A percentile compares a stretch with the other conserved stretches of the same genome.
Conservation (phyloP, 176 grass and related monocot genomes). For the Phoenix roebelenii region DNA sequence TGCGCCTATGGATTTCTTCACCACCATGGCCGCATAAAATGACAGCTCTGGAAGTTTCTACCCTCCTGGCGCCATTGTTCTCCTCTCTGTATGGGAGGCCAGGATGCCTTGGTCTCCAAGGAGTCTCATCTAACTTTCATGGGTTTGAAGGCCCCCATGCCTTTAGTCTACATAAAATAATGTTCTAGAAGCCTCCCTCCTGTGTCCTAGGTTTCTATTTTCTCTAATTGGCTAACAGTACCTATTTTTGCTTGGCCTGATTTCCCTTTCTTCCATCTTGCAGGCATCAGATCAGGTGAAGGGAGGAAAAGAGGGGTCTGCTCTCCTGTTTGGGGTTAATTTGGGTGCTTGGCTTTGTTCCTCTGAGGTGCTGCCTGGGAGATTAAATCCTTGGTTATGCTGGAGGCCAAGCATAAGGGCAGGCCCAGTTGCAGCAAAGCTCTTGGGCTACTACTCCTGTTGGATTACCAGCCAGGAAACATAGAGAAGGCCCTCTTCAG, state of each 20-base stretch:
- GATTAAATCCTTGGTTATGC: slow-evolving; percentile 11
- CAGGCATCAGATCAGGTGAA: slow-evolving; percentile 40
- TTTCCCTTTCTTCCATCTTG: neutral
- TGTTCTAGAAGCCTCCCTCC: slow-evolving; percentile 12
- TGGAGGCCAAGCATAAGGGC: slow-evolving; percentile 1
- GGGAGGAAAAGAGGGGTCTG: slow-evolving; percentile 12
- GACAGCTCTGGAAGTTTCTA: slow-evolving; percentile 9
- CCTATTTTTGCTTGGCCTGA: neutral
- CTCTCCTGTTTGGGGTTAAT: neutral
- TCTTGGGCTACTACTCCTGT: slow-evolving; percentile 6
- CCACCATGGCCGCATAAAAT: slow-evolving; percentile 5
- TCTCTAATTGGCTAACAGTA: too few relatives aligned
- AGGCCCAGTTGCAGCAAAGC: slow-evolving; percentile 5
- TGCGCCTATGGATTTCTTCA: neutral
- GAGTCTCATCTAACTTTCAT: neutral
- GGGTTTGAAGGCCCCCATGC: too few relatives aligned
- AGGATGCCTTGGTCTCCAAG: neutral
- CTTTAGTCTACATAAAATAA: slow-evolving; percentile 69
- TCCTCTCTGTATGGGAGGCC: neutral
- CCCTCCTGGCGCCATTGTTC: neutral
- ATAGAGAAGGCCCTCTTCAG: slow-evolving; percentile 9
- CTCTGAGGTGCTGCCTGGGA: neutral
- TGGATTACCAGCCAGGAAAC: neutral
- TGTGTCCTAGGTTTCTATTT: neutral
- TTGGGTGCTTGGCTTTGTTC: neutral